A percentile compares a stretch with the other conserved stretches of the same genome.
These are phyloP conservation scores for Trichophyton mentagrophytes DNA, from an alignment of 2,329 filamentous ascomycete species.

Conservation along the genomic window DNA sequence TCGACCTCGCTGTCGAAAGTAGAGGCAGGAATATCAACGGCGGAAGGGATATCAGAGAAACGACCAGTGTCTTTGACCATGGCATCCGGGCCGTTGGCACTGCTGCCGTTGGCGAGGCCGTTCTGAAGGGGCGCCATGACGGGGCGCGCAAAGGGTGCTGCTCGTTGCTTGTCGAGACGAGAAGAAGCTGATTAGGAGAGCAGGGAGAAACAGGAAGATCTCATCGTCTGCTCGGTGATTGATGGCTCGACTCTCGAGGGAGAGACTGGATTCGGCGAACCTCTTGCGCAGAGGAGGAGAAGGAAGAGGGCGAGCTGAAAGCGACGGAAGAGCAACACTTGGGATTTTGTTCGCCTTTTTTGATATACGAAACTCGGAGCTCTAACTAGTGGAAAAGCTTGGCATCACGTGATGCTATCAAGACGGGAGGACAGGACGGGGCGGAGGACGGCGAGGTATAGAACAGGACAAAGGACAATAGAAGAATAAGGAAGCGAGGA, in stretches of 20 bases:
- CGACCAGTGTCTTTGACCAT: slow-evolving; percentile 28
- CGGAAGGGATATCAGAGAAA: slow-evolving; percentile 49
- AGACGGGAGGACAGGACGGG: neutral
- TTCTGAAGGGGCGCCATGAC: slow-evolving; percentile 38
- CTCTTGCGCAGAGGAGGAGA: neutral
- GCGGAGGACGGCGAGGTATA: neutral
- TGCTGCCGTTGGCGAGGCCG: slow-evolving; percentile 40
- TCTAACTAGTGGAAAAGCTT: neutral
- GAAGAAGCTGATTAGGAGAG: neutral
- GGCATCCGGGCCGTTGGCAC: slow-evolving; percentile 27
- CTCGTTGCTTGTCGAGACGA: neutral
- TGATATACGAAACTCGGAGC: neutral
- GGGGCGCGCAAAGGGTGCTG: neutral
- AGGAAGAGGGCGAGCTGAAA: neutral
- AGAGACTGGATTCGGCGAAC: neutral
- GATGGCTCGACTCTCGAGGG: neutral
- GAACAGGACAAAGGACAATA: neutral
- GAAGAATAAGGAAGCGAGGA: neutral
- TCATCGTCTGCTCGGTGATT: neutral
- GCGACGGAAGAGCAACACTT: neutral
- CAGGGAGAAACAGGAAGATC: neutral
- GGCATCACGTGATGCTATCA: neutral
- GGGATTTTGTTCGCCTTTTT: neutral
- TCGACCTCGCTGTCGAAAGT: slow-evolving; percentile 62
- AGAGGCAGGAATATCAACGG: slow-evolving; percentile 52